Conservation (phyloP, 768 basidiomycete species). For the Holtermannia corniformis region DNA sequence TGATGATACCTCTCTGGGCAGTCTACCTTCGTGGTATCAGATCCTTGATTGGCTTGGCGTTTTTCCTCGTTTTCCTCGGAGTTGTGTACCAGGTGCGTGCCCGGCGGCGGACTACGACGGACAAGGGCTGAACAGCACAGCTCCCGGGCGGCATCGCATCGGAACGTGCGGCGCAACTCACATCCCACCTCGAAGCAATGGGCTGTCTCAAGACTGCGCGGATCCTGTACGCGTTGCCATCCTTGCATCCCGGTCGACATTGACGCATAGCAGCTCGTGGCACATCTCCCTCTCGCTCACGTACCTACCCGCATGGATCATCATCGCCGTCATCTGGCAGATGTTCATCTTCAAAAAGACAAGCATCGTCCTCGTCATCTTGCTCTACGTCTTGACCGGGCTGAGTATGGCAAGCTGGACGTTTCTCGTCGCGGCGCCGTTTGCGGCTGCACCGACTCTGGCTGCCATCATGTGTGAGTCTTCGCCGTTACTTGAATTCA, state of each 20-base stretch:
- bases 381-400: conserved; percentile 55
- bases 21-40: conserved; percentile 58
- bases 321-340: conserved; percentile 58
- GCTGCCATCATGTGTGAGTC: conserved; percentile 44
- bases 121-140: conserved; percentile 1
- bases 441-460: conserved; percentile 18
- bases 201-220: conserved; percentile 63
- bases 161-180: conserved; percentile 58
- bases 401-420: conserved; percentile 24
- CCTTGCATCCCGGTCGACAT: conserved; percentile 1
- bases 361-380: conserved; percentile 53
- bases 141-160: conserved; percentile 56
- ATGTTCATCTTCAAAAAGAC: conserved; percentile 57
- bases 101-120: background rate
- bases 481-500: conserved; percentile 61
- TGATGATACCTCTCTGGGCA: too few relatives aligned
- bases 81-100: conserved; percentile 59
- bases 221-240: conserved; percentile 47
- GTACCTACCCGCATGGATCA: conserved; percentile 70
- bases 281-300: conserved; percentile 56
- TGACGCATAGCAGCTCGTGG: conserved; percentile 53
- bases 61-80: conserved; percentile 63
- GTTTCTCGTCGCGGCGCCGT: conserved; percentile 14
- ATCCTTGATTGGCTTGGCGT: conserved; percentile 55
- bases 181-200: conserved; percentile 70